phyloP scores from a whole-genome alignment of 192 early-diverging fungal genomes.

The Pilaira anomala region DNA sequence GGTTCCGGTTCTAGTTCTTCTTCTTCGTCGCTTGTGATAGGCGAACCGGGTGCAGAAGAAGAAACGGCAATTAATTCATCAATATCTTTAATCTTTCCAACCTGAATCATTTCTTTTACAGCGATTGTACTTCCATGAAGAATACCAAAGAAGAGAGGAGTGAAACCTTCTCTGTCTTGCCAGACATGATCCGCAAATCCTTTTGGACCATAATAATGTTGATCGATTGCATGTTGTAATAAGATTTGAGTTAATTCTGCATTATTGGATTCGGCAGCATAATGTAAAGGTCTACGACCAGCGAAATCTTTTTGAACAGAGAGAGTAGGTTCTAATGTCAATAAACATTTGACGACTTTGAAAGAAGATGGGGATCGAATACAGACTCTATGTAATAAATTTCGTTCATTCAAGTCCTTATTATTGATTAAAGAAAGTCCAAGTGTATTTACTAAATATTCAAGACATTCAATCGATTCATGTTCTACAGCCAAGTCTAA shows the following conservation, averaged over 20 bases:
- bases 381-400: slow-evolving; percentile 49
- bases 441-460: slow-evolving; percentile 28
- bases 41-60: slow-evolving; percentile 2
- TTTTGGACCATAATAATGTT: slow-evolving; percentile 29
- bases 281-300: slow-evolving; percentile 61
- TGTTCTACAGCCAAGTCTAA: slow-evolving; percentile 33
- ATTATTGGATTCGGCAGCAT: slow-evolving; percentile 54
- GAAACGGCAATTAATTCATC: slow-evolving; percentile 35
- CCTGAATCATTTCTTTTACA: slow-evolving; percentile 49
- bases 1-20: no score
- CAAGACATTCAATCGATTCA: slow-evolving; percentile 38
- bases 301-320: slow-evolving; percentile 47
- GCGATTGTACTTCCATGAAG: slow-evolving; percentile 47
- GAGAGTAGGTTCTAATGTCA: slow-evolving; percentile 18
- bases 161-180: slow-evolving; percentile 66
- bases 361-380: slow-evolving; percentile 41
- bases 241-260: slow-evolving; percentile 43
- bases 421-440: slow-evolving; percentile 32
- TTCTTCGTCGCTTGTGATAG: neutral
- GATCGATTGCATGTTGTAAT: slow-evolving; percentile 41
- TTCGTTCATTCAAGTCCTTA: slow-evolving; percentile 60
- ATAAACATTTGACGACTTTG: slow-evolving; percentile 14
- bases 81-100: slow-evolving; percentile 49
- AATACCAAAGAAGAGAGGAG: slow-evolving; percentile 62
- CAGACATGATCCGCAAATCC: slow-evolving; percentile 46